Evolutionary conservation across 257 asterid genomes (phyloP).

Genomic region (Jasminum sambac): DNA sequence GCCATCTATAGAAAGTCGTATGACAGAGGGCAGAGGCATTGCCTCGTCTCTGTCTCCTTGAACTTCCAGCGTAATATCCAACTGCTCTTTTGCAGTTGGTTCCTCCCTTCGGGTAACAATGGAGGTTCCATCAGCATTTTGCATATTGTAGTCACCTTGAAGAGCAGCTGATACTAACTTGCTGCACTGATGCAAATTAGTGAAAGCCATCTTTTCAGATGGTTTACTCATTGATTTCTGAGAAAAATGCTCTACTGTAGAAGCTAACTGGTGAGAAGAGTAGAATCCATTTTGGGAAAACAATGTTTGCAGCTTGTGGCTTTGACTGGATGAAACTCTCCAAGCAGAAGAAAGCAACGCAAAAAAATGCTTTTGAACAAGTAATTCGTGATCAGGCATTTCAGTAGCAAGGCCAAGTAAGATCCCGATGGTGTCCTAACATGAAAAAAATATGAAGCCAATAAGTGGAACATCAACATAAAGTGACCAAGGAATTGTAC

Average conservation of each 20-base stretch:
- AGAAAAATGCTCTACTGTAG: conserved; percentile 28
- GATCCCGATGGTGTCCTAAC: conserved; percentile 72
- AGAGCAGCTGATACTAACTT: conserved; percentile 79
- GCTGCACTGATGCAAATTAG: conserved; percentile 61
- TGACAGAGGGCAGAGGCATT: conserved; percentile 48
- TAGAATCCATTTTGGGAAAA: conserved; percentile 49
- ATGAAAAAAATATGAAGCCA: conserved; percentile 24
- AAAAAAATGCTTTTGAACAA: conserved; percentile 77
- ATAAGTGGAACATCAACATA: conserved; percentile 1
- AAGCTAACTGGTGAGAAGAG: conserved; percentile 38
- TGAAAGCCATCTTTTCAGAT: conserved; percentile 46
- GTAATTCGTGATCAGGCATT: conserved; percentile 74
- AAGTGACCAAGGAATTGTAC: not conserved
- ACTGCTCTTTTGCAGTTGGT: conserved; percentile 42
- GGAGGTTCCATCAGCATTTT: conserved; percentile 30
- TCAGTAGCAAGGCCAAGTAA: conserved; percentile 71
- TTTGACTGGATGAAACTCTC: conserved; percentile 47
- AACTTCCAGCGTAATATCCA: conserved; percentile 66
- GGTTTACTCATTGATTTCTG: conserved; percentile 30
- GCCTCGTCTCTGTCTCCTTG: conserved; percentile 38
- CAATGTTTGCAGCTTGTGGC: conserved; percentile 27
- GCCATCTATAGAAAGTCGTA: conserved; percentile 57
- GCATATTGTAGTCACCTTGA: conserved; percentile 29
- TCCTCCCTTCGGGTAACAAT: conserved; percentile 41
- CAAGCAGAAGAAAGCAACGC: conserved; percentile 71